Evolutionary conservation across 2,329 filamentous ascomycete genomes (phyloP), one percentile per base, ranked within the genome.

Genomic region (Cylindrodendrum hubeiense): DNA sequence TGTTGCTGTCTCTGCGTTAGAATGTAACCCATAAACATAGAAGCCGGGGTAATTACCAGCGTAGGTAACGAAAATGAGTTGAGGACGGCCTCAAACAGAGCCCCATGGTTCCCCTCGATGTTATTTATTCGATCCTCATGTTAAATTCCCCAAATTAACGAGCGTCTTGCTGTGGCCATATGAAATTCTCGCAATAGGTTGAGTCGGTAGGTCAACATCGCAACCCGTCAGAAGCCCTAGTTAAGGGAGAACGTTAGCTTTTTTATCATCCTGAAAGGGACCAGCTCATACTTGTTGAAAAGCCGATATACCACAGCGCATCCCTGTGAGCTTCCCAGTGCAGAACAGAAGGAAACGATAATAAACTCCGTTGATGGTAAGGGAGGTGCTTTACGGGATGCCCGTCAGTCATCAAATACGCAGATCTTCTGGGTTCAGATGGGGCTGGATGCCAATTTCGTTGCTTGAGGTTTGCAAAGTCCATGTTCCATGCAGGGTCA

Each of bases 381-480:
- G 12, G 9, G 3, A 28, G 6, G 5, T 15, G 5, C 28, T 50
- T 50, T 50, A 33, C 19, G n/a, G 12, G 15, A 21, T 21, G 19
- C 9, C 8, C 5, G 3, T 4, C 3, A 21, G 41, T 12, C 13
- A 13, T 71, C 62, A 78, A 22, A 76, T 67, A 19, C 70, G 71
- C 13, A 75, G 46, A 39, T 75, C 72, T 10, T 76, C 75, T 17
- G 69, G 62, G 22, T 67, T 54, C 28, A 77, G 55, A 17, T 71
- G 66, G 12, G 72, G 68, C 26, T 71, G 66, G 30, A 76, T 67
- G 28, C 68, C 67, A 28, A 76, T 44, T 6, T 69, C 72, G 21
- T 65, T 60, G 24, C 70, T 70, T 19, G 68, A 46, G 10, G 58
- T 59, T n/a, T 71, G 70, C 17, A 75, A 24, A 24, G 69, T 67